These are phyloP conservation scores for Kuraishia piskuri DNA, from an alignment of 805 yeast species.

Conservation along the genomic window DNA sequence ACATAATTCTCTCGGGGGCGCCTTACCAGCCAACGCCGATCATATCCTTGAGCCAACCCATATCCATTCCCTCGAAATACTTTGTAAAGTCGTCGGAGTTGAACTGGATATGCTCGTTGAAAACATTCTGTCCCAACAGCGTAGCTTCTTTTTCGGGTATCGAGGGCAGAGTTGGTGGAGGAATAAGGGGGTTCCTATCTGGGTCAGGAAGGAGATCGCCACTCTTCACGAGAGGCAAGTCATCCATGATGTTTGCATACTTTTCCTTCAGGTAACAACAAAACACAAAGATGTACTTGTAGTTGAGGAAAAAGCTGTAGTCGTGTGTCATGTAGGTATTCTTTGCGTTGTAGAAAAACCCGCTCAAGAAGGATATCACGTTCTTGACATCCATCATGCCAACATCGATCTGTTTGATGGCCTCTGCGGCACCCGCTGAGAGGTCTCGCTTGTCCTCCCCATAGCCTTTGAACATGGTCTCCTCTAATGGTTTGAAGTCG, in stretches of 20 bases:
- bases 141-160: background rate
- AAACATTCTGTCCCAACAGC: background rate
- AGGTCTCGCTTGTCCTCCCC: conserved; percentile 1
- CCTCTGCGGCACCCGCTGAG: background rate
- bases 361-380: conserved; percentile 14
- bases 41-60: background rate
- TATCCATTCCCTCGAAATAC: background rate
- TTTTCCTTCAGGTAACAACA: background rate
- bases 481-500: conserved; percentile 9
- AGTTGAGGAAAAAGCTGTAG: conserved; percentile 17
- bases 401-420: background rate
- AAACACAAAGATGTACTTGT: conserved; percentile 14
- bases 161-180: background rate
- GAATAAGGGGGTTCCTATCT: background rate
- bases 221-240: background rate
- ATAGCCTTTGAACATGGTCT: conserved; percentile 5
- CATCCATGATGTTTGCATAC: background rate
- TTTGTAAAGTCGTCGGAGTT: background rate
- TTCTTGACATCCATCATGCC: conserved; percentile 8
- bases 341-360: conserved; percentile 21
- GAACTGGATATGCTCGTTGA: background rate
- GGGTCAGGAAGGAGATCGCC: background rate
- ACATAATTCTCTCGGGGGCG: too few species aligned
- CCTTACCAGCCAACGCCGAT: background rate
- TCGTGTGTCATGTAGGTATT: conserved; percentile 16